Conservation (phyloP, 129 eudicot species). For the Cynara cardunculus region DNA sequence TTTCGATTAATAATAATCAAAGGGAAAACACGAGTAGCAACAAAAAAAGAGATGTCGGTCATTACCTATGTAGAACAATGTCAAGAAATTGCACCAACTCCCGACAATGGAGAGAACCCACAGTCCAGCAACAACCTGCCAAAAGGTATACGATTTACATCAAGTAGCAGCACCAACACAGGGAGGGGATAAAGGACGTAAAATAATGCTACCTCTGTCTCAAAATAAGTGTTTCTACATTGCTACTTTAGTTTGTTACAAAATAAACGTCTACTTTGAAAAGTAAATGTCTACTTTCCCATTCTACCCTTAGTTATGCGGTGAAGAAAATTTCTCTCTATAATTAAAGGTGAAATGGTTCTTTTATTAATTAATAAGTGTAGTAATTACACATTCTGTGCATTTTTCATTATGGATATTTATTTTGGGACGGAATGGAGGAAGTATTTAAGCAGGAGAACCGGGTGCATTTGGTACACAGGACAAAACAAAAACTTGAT, state of each 20-base stretch:
- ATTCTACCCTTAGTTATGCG: no score
- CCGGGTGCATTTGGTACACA: background rate
- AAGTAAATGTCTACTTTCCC: no score
- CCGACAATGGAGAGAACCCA: constrained; percentile 77
- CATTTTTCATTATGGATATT: no score
- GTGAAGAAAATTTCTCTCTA: no score
- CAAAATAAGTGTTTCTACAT: no score
- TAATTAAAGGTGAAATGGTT: no score
- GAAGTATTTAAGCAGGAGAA: background rate
- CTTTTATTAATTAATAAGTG: no score
- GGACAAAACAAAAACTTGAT: background rate
- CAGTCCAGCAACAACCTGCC: constrained; percentile 70
- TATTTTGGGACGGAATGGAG: no score
- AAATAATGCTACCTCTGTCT: background rate
- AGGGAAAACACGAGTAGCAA: background rate
- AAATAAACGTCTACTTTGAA: no score
- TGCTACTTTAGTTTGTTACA: no score
- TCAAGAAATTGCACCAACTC: constrained; percentile 84
- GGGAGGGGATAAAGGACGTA: background rate
- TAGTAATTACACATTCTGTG: no score
- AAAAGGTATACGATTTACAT: background rate
- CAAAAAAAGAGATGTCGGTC: background rate
- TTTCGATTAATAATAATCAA: no score
- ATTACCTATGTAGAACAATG: constrained; percentile 79
- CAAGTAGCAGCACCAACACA: background rate